Evolutionary conservation across 1,284 basidiomycete genomes (phyloP).

Genomic region (Naganishia cerealis): DNA sequence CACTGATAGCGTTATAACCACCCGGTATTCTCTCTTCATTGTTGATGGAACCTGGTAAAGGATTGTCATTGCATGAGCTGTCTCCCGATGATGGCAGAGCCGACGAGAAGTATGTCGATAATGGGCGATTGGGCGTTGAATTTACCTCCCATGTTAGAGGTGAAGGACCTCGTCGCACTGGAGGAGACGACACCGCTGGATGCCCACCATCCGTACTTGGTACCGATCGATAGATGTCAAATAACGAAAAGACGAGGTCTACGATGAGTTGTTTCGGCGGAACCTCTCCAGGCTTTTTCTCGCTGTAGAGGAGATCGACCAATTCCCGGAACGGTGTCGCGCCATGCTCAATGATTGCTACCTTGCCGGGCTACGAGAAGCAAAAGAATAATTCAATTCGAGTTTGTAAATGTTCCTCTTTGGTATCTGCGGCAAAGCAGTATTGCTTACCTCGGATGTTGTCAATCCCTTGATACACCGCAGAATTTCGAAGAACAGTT

Average conservation of each 20-base stretch:
- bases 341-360: conserved; percentile 73
- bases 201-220: conserved; percentile 12
- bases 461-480: conserved; percentile 90
- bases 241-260: conserved; percentile 76
- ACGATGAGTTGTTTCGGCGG: conserved; percentile 83
- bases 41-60: not conserved
- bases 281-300: conserved; percentile 95
- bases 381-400: not conserved
- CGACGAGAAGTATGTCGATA: not conserved
- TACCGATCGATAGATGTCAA: conserved; percentile 70
- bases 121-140: not conserved
- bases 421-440: not conserved
- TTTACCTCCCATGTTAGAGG: not conserved
- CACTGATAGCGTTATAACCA: conserved; percentile 8
- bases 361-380: conserved; percentile 49
- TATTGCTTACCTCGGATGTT: conserved; percentile 69
- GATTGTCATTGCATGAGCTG: not conserved
- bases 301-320: conserved; percentile 81
- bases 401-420: not conserved
- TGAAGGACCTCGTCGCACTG: not conserved
- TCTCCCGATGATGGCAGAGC: not conserved
- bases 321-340: conserved; percentile 84
- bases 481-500: conserved; percentile 85
- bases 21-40: not conserved
- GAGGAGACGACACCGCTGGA: not conserved